phyloP scores from a whole-genome alignment of 495 filamentous ascomycete species.

The Tuber indicum region DNA sequence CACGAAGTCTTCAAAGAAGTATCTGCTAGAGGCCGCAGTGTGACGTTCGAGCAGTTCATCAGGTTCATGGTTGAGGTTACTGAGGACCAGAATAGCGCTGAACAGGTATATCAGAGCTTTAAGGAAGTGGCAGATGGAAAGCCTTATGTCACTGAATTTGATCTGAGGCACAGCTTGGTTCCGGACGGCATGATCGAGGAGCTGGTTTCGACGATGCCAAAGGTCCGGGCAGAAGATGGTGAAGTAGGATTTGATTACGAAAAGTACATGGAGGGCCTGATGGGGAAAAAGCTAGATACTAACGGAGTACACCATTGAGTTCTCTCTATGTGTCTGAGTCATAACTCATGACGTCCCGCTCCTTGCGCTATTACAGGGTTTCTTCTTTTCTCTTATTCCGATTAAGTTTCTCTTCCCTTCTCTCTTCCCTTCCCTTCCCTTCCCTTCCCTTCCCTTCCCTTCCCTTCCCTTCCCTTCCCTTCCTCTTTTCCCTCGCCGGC shows the following conservation, averaged over 20 bases:
- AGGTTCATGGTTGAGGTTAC: constrained; percentile 98
- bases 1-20: constrained; percentile 79
- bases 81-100: constrained; percentile 95
- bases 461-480: too few relatives aligned
- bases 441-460: background rate
- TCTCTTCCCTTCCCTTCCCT: too few relatives aligned
- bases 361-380: background rate
- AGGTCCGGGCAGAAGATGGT: constrained; percentile 28
- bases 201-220: constrained; percentile 76
- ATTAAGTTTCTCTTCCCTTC: background rate
- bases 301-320: constrained; percentile 29
- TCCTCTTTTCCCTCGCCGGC: background rate
- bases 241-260: constrained; percentile 41
- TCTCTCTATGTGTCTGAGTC: background rate
- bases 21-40: constrained; percentile 63
- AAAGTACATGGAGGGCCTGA: constrained; percentile 41
- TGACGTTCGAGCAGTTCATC: constrained; percentile 98
- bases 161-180: constrained; percentile 86
- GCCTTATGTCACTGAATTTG: constrained; percentile 95
- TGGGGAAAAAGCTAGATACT: constrained; percentile 26
- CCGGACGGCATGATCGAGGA: constrained; percentile 94
- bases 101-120: constrained; percentile 96
- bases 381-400: background rate
- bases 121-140: constrained; percentile 96
- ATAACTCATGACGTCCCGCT: background rate